Conservation (phyloP, 495 filamentous ascomycete genomes). For the Penicillium paradoxum region DNA sequence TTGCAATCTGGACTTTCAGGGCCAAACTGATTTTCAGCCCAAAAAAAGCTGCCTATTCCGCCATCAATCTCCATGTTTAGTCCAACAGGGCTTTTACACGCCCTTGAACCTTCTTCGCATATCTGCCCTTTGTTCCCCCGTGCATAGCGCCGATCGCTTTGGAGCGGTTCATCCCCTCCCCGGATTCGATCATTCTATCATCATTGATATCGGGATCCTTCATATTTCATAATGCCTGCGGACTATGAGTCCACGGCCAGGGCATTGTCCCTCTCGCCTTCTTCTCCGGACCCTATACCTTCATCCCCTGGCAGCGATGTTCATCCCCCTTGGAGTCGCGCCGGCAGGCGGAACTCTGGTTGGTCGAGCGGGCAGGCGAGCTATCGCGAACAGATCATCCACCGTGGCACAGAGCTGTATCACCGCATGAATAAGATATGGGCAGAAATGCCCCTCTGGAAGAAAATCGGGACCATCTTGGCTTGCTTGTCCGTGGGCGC, state of each 20-base stretch:
- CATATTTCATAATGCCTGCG: conserved; percentile 41
- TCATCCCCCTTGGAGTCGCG: conserved; percentile 42
- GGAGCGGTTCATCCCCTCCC: not conserved
- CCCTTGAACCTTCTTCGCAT: conserved; percentile 7
- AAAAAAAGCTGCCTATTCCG: conserved; percentile 2
- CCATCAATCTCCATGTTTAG: conserved; percentile 7
- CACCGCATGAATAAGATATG: conserved; percentile 35
- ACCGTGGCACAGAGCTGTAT: conserved; percentile 29
- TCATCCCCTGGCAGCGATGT: conserved; percentile 28
- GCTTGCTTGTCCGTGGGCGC: conserved; percentile 46
- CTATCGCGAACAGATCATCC: conserved; percentile 43
- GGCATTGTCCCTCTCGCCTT: conserved; percentile 58
- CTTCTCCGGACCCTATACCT: conserved; percentile 38
- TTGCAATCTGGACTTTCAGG: conserved; percentile 3
- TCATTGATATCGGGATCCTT: conserved; percentile 5
- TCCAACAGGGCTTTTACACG: conserved; percentile 9
- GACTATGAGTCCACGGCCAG: conserved; percentile 61
- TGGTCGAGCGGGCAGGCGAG: conserved; percentile 23
- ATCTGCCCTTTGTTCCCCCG: not conserved
- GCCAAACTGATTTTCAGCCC: conserved; percentile 3
- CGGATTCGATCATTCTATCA: conserved; percentile 1
- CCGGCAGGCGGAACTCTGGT: conserved; percentile 31
- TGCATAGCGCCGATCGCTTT: conserved; percentile 11
- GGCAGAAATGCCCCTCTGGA: conserved; percentile 52
- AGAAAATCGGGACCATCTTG: conserved; percentile 54